Evolutionary conservation across 768 basidiomycete species (phyloP).

Genomic region (Agaricus bisporus): DNA sequence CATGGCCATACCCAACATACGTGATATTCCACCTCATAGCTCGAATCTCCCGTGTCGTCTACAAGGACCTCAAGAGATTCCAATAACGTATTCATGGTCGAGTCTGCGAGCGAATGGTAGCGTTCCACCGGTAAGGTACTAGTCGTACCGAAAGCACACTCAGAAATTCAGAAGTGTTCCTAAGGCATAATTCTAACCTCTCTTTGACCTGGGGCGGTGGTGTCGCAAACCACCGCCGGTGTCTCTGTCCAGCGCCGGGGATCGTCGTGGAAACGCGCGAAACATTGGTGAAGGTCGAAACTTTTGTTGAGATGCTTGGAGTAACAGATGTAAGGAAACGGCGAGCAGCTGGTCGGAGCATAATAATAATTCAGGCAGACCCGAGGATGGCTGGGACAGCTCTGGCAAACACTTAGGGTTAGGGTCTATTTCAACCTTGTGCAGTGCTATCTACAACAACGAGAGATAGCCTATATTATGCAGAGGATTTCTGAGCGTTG

Average conservation of each 20-base stretch:
- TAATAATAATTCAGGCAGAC: background rate
- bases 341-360: constrained; percentile 20
- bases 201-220: constrained; percentile 52
- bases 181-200: constrained; percentile 34
- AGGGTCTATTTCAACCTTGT: constrained; percentile 13
- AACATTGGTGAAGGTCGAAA: background rate
- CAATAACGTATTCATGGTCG: constrained; percentile 70
- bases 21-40: constrained; percentile 84
- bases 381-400: background rate
- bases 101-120: constrained; percentile 71
- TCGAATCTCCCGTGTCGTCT: constrained; percentile 47
- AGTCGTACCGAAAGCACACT: background rate
- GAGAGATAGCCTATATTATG: background rate
- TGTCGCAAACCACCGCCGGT: constrained; percentile 34
- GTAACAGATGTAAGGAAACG: constrained; percentile 13
- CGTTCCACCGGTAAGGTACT: constrained; percentile 49
- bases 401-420: constrained; percentile 21
- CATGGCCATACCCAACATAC: constrained; percentile 35
- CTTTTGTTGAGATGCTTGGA: background rate
- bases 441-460: background rate
- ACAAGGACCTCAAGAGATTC: constrained; percentile 70
- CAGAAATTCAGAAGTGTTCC: background rate
- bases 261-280: background rate
- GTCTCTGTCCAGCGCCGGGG: constrained; percentile 3
- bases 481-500: constrained; percentile 23